These are phyloP conservation scores for Plasmopara viticola DNA, from an alignment of 352 stramenopile genomes.

Conservation along the genomic window DNA sequence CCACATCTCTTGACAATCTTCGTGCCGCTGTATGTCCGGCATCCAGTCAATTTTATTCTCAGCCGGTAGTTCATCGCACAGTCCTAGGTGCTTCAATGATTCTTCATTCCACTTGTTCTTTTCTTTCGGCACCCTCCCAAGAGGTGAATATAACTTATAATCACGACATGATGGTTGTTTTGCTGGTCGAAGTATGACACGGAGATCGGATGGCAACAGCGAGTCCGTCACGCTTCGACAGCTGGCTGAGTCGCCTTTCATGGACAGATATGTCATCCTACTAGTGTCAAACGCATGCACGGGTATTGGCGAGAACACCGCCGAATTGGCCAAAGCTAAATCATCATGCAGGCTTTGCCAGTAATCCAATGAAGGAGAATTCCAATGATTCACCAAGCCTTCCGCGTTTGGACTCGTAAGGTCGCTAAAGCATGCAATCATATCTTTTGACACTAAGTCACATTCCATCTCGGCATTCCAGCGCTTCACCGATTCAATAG, in stretches of 20 bases:
- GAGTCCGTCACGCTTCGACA: background rate
- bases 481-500: constrained; percentile 2
- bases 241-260: background rate
- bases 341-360: constrained; percentile 8
- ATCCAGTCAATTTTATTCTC: constrained; percentile 4
- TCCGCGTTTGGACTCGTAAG: constrained; percentile 2
- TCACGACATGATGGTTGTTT: constrained; percentile 5
- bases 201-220: background rate
- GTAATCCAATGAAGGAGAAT: constrained; percentile 12
- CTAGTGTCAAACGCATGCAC: constrained; percentile 2
- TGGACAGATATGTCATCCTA: background rate
- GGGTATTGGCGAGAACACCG: constrained; percentile 1
- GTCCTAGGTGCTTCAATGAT: constrained; percentile 2
- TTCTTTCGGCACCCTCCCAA: constrained; percentile 5
- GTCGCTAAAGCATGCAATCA: background rate
- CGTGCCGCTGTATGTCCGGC: constrained; percentile 1
- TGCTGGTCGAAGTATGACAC: constrained; percentile 2
- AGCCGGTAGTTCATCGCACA: background rate
- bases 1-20: constrained; percentile 2
- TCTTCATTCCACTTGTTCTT: constrained; percentile 1
- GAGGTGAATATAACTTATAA: constrained; percentile 32
- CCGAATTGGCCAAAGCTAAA: background rate
- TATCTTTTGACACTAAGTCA: constrained; percentile 4
- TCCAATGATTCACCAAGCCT: constrained; percentile 3
- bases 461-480: constrained; percentile 3